Conservation (phyloP, 805 yeast species). For the Wickerhamiella slavikovae region DNA sequence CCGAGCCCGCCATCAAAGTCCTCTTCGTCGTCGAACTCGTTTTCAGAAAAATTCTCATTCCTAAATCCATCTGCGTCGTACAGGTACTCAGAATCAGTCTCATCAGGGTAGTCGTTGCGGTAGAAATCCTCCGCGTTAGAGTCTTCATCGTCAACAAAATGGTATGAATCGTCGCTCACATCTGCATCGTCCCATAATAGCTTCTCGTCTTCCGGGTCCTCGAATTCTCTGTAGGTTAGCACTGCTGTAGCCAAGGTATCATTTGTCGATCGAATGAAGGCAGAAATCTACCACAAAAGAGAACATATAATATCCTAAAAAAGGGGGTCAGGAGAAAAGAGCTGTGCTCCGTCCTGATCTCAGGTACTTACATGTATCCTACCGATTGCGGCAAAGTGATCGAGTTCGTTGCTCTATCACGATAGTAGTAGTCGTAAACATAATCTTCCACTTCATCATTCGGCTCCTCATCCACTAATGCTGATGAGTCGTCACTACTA, state of each 20-base stretch:
- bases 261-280: background rate
- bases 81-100: conserved; percentile 20
- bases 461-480: background rate
- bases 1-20: no score
- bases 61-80: conserved; percentile 1
- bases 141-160: conserved; percentile 19
- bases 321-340: no score
- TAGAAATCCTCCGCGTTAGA: conserved; percentile 69
- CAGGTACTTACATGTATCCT: conserved; percentile 19
- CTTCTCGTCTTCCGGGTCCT: conserved; percentile 11
- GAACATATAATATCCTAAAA: no score
- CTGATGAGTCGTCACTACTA: no score
- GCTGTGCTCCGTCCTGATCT: no score
- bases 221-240: conserved; percentile 6
- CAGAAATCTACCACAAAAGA: background rate
- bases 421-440: conserved; percentile 76
- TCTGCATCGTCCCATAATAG: conserved; percentile 21
- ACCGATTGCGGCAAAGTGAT: conserved; percentile 12
- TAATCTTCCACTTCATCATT: conserved; percentile 35
- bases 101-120: conserved; percentile 87
- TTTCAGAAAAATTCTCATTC: conserved; percentile 3
- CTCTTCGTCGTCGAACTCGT: conserved; percentile 14
- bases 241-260: background rate
- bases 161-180: conserved; percentile 14
- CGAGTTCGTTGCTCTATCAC: conserved; percentile 21